Percentiles rank a stretch among this genome's conserved stretches.
Conservation (phyloP, 2,329 filamentous ascomycete species). For the Zymoseptoria brevis region DNA sequence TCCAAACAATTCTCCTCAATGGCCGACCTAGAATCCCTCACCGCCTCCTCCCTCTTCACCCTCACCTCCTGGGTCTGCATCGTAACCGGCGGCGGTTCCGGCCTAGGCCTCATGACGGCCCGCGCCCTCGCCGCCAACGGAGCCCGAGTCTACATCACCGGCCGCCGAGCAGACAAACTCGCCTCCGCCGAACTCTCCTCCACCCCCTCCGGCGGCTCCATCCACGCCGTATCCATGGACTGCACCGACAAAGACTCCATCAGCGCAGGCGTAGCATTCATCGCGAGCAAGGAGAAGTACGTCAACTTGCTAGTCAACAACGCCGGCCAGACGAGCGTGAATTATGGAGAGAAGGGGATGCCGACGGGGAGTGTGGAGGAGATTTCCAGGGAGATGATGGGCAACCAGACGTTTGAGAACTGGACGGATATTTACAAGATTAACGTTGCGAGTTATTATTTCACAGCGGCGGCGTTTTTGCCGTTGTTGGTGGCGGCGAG, state of each 20-base stretch:
- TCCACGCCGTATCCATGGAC: slow-evolving; percentile 27
- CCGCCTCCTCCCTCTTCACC: slow-evolving; percentile 29
- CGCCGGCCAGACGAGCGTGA: slow-evolving; percentile 22
- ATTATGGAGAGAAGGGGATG: slow-evolving; percentile 20
- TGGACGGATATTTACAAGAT: slow-evolving; percentile 39
- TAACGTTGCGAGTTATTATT: slow-evolving; percentile 39
- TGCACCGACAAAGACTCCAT: slow-evolving; percentile 28
- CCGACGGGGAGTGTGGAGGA: slow-evolving; percentile 38
- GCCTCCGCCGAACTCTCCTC: slow-evolving; percentile 34
- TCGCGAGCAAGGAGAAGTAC: slow-evolving; percentile 24
- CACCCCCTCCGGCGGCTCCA: slow-evolving; percentile 58
- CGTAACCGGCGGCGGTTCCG: slow-evolving; percentile 40
- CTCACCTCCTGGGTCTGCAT: slow-evolving; percentile 35
- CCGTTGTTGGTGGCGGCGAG: slow-evolving; percentile 37
- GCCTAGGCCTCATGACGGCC: slow-evolving; percentile 42
- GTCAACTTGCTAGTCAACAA: slow-evolving; percentile 30
- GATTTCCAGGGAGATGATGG: slow-evolving; percentile 48
- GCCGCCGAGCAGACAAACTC: slow-evolving; percentile 39
- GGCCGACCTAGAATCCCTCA: slow-evolving; percentile 20
- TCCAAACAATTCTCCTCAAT: no score
- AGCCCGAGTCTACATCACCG: slow-evolving; percentile 42
- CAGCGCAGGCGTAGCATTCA: slow-evolving; percentile 17
- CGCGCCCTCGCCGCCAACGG: slow-evolving; percentile 42
- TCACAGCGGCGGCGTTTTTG: slow-evolving; percentile 40
- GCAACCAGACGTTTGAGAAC: slow-evolving; percentile 33